These are phyloP conservation scores for Fusarium tupiense DNA, from an alignment of 2,329 filamentous ascomycete species.

Conservation along the genomic window DNA sequence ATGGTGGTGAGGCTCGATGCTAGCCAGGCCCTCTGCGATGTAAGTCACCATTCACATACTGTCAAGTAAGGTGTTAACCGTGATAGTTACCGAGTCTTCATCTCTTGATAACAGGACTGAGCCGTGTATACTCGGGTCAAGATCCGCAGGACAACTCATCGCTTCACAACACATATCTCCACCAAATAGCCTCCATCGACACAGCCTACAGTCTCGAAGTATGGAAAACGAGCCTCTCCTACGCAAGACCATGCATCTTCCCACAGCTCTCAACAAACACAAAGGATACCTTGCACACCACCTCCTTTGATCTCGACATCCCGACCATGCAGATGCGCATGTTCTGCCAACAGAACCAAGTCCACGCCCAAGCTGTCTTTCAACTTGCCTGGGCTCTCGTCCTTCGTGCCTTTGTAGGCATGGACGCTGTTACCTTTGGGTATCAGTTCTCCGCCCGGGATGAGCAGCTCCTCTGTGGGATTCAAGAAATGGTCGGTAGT, in stretches of 20 bases:
- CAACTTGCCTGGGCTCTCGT: conserved; percentile 70
- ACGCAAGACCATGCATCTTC: conserved; percentile 56
- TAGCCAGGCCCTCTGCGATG: conserved; percentile 62
- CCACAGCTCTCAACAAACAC: conserved; percentile 50
- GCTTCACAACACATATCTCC: conserved; percentile 40
- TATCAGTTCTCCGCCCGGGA: conserved; percentile 58
- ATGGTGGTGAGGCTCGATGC: conserved; percentile 61
- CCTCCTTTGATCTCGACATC: conserved; percentile 54
- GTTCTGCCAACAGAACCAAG: conserved; percentile 52
- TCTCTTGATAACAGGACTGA: conserved; percentile 58
- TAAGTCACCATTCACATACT: conserved; percentile 11
- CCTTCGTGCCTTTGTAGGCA: conserved; percentile 63
- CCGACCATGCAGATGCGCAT: conserved; percentile 53
- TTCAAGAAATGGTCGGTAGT: conserved; percentile 57
- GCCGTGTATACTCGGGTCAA: conserved; percentile 54
- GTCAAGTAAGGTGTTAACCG: not conserved
- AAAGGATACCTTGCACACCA: conserved; percentile 46
- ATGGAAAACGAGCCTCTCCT: conserved; percentile 55
- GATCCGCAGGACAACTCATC: conserved; percentile 41
- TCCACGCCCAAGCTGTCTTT: conserved; percentile 61
- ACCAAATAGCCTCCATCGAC: conserved; percentile 43
- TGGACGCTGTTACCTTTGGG: conserved; percentile 65
- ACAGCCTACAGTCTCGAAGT: conserved; percentile 52
- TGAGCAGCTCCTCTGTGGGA: conserved; percentile 52
- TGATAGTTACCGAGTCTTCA: conserved; percentile 52